Conservation (phyloP, 2,329 filamentous ascomycete genomes). For the Aspergillus sp. region DNA sequence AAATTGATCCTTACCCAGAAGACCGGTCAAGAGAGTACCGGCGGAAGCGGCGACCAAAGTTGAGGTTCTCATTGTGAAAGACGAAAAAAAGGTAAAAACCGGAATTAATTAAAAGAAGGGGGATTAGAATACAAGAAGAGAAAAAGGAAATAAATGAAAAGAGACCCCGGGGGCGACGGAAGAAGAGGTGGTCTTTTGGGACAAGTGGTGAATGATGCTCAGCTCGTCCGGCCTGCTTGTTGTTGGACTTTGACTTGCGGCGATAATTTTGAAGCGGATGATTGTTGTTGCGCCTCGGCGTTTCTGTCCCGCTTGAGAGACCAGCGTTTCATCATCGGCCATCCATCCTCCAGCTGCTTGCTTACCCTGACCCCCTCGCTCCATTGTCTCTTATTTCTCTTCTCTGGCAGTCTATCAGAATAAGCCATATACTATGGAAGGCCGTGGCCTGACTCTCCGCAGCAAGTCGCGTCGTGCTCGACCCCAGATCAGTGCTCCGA, state of each 20-base stretch:
- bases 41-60: constrained; percentile 55
- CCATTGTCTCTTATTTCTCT: constrained; percentile 5
- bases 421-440: constrained; percentile 41
- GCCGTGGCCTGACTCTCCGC: constrained; percentile 57
- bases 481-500: constrained; percentile 57
- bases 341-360: background rate
- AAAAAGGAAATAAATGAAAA: background rate
- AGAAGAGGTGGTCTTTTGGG: background rate
- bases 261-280: constrained; percentile 31
- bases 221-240: constrained; percentile 6
- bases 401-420: constrained; percentile 1
- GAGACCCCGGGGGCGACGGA: background rate
- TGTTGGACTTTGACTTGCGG: constrained; percentile 6
- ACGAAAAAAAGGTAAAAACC: background rate
- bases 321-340: background rate
- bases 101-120: background rate
- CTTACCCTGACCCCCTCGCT: constrained; percentile 1
- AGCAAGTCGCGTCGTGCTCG: constrained; percentile 52
- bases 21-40: constrained; percentile 54
- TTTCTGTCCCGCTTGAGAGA: constrained; percentile 25
- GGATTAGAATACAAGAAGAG: constrained; percentile 4
- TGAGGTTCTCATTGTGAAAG: constrained; percentile 48
- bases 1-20: constrained; percentile 42
- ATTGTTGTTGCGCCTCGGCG: constrained; percentile 33
- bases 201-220: no score